Percentiles rank a stretch among this genome's conserved stretches.
phyloP scores from a whole-genome alignment of 1,139 yeast genomes.

The Kodamaea plutei region DNA sequence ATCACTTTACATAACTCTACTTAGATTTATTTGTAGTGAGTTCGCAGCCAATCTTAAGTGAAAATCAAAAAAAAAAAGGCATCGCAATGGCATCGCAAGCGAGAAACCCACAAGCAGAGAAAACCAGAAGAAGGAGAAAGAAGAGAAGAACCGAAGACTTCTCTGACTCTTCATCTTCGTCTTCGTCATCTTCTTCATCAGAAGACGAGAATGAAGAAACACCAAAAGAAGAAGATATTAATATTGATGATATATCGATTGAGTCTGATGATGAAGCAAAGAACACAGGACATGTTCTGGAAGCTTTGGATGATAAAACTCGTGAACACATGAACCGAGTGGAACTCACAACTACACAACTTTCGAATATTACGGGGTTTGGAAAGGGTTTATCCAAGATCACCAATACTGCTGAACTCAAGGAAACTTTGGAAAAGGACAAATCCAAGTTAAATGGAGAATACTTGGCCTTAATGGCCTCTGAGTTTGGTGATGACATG shows the following conservation, averaged over 20 bases:
- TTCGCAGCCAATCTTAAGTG: too few relatives aligned
- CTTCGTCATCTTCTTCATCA: conserved; percentile 33
- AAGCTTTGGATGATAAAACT: conserved; percentile 19
- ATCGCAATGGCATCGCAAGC: conserved; percentile 10
- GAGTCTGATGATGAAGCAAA: conserved; percentile 37
- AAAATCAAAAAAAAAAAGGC: too few relatives aligned
- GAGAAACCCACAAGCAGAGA: conserved; percentile 9
- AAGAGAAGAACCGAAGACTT: conserved; percentile 75
- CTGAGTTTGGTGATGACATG: conserved; percentile 58
- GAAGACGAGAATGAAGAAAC: conserved; percentile 9
- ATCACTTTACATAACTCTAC: too few relatives aligned
- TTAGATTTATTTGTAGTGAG: too few relatives aligned
- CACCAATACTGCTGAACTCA: conserved; percentile 22
- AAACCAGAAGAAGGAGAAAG: conserved; percentile 51
- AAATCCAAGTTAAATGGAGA: conserved; percentile 45
- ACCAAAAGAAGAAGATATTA: conserved; percentile 15
- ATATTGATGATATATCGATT: conserved; percentile 33
- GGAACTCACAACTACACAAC: conserved; percentile 24
- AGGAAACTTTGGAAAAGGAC: conserved; percentile 23
- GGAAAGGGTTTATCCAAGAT: conserved; percentile 14
- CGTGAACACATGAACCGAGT: conserved; percentile 24
- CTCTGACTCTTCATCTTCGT: conserved; percentile 45
- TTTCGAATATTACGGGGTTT: conserved; percentile 17
- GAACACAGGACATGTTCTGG: conserved; percentile 12
- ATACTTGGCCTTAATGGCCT: conserved; percentile 55